Evolutionary conservation across 495 filamentous ascomycete species (phyloP).

Genomic region (Niebla homalea): DNA sequence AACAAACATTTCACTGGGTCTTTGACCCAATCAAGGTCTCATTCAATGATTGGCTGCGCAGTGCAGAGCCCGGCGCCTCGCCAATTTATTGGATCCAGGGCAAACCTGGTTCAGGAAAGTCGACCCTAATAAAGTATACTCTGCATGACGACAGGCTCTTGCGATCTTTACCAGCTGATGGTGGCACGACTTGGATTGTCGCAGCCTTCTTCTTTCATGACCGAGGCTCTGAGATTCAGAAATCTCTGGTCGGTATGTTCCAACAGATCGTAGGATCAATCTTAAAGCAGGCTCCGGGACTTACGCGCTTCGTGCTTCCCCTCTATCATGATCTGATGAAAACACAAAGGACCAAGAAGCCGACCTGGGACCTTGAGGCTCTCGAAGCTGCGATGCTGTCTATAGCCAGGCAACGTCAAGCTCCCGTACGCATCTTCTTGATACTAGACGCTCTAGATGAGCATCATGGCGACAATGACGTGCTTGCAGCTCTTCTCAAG

Average conservation of each 20-base stretch:
- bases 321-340: not conserved
- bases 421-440: slow-evolving; percentile 1
- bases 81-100: slow-evolving; percentile 28
- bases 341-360: too few species aligned
- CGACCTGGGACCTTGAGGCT: too few species aligned
- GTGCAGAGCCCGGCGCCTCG: not conserved
- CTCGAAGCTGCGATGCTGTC: not conserved
- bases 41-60: slow-evolving; percentile 20
- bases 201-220: slow-evolving; percentile 5
- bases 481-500: not conserved
- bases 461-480: slow-evolving; percentile 6
- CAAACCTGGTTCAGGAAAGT: slow-evolving; percentile 18
- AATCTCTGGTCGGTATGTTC: slow-evolving; percentile 2
- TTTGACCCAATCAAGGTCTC: not conserved
- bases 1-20: slow-evolving; percentile 3
- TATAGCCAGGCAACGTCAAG: not conserved
- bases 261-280: slow-evolving; percentile 5
- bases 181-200: not conserved
- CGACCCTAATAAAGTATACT: slow-evolving; percentile 33
- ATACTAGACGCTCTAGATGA: slow-evolving; percentile 9
- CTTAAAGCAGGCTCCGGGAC: not conserved
- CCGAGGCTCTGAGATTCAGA: slow-evolving; percentile 3
- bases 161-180: not conserved
- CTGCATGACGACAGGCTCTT: not conserved
- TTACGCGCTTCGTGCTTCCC: not conserved